Conservation (phyloP, 2,329 filamentous ascomycete genomes). For the Thielaviopsis punctulata region DNA sequence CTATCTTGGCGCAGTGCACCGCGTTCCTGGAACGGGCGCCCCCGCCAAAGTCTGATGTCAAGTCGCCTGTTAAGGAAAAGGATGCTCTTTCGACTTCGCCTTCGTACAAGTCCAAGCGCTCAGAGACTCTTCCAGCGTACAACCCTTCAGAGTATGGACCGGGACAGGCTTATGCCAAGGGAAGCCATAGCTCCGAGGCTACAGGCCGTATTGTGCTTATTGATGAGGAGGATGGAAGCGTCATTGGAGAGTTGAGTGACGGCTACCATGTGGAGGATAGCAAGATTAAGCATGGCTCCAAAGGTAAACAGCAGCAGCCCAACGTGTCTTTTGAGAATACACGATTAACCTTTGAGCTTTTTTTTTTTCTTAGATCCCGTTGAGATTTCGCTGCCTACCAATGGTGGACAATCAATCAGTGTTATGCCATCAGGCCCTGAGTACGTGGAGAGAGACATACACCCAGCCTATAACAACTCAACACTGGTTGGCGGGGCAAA, state of each 20-base stretch:
- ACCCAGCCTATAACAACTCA: slow-evolving; percentile 84
- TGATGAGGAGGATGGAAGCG: slow-evolving; percentile 89
- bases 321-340: too few relatives aligned
- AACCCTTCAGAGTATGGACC: slow-evolving; percentile 68
- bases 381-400: slow-evolving; percentile 55
- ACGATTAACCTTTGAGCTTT: too few relatives aligned
- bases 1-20: slow-evolving; percentile 92
- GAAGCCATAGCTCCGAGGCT: slow-evolving; percentile 34
- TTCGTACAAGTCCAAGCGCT: neutral
- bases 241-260: slow-evolving; percentile 79
- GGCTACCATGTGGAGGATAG: slow-evolving; percentile 67
- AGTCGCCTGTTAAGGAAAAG: slow-evolving; percentile 22
- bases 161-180: slow-evolving; percentile 58
- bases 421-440: slow-evolving; percentile 51
- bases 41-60: slow-evolving; percentile 29
- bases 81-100: slow-evolving; percentile 15
- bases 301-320: slow-evolving; percentile 41
- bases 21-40: slow-evolving; percentile 77
- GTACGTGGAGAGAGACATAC: slow-evolving; percentile 60
- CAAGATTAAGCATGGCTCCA: slow-evolving; percentile 66
- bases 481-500: slow-evolving; percentile 74
- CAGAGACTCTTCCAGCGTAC: slow-evolving; percentile 43
- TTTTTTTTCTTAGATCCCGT: slow-evolving; percentile 60
- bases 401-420: slow-evolving; percentile 45
- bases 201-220: slow-evolving; percentile 75